Evolutionary conservation across 495 filamentous ascomycete species (phyloP), one percentile per base, ranked within the genome.

Genomic region (Xylaria nigripes): DNA sequence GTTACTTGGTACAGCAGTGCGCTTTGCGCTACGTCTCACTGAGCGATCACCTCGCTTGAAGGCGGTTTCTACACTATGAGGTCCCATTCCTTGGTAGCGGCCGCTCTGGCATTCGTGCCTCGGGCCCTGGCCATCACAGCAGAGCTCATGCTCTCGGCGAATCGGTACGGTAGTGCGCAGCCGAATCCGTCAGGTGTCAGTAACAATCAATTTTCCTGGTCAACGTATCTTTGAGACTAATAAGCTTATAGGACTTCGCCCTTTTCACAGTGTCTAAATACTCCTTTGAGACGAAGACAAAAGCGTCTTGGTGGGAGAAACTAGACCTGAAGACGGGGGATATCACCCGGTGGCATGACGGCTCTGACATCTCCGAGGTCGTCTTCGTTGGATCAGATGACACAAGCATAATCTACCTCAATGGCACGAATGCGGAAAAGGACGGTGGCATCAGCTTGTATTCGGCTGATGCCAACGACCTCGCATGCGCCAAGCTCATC

Each of bases 221-320:
- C 5, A 48, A 42, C 32, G 7, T 6, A 10, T 49, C 8, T 51
- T 29, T 18, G 25, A 29, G 25, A 24, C 52, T 55, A 49, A 55
- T 22, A 19, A 1, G 13, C 3, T 7, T 40, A n/a, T 49, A 66
- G 64, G 61, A 64, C 12, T 66, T 66, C 40, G 64, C 64, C 7
- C 53, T 66, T 22, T 66, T 56, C 43, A 61, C 56, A 15, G 64
- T 64, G 23, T 84, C 82, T 0, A 80, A 81, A 9, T 90, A 89
- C 61, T 83, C 80, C 24, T 90, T 90, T 65, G 77, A 83, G 44
- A 79, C 78, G 0, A 81, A 86, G 58, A 71, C 72, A 51, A 81
- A 80, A 57, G 80, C 74, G 8, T 75, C 74, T 36, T 82, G 86
- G 55, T 81, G 87, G 58, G 81, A 81, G 19, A 72, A 87, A 3